Evolutionary conservation across 2,329 filamentous ascomycete species (phyloP).

Genomic region (Sphaerostilbella broomeana): DNA sequence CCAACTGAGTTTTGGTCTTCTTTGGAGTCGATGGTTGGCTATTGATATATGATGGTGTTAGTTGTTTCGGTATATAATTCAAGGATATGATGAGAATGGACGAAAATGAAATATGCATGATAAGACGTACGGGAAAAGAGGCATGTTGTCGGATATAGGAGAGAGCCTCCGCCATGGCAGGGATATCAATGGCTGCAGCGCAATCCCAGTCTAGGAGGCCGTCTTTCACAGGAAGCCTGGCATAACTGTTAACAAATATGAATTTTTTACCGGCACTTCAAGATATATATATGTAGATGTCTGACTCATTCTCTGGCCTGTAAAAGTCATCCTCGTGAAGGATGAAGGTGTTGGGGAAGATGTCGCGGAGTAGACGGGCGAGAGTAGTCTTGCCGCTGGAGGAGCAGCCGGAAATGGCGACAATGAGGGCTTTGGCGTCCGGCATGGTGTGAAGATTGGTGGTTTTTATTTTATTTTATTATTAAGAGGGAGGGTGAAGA

Average conservation of each 20-base stretch:
- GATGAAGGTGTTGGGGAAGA: constrained; percentile 73
- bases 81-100: not conserved
- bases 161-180: constrained; percentile 60
- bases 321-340: constrained; percentile 98
- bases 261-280: too few relatives aligned
- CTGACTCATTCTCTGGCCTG: constrained; percentile 65
- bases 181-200: constrained; percentile 66
- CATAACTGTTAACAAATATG: not conserved
- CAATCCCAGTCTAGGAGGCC: constrained; percentile 89
- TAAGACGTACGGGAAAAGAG: constrained; percentile 45
- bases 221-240: constrained; percentile 48
- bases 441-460: not conserved
- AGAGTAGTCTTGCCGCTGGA: constrained; percentile 95
- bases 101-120: not conserved
- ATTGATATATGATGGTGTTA: not conserved
- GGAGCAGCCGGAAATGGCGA: constrained; percentile 84
- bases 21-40: constrained; percentile 29
- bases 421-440: constrained; percentile 47
- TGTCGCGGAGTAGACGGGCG: constrained; percentile 72
- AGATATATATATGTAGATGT: constrained; percentile 8
- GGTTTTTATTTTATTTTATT: not conserved
- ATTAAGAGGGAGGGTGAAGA: not conserved
- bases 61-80: not conserved
- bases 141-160: constrained; percentile 64
- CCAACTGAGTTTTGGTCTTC: constrained; percentile 59